Percentiles rank a stretch among this genome's conserved stretches.
phyloP scores from a whole-genome alignment of 495 filamentous ascomycete species.

The Daldinia loculata region DNA sequence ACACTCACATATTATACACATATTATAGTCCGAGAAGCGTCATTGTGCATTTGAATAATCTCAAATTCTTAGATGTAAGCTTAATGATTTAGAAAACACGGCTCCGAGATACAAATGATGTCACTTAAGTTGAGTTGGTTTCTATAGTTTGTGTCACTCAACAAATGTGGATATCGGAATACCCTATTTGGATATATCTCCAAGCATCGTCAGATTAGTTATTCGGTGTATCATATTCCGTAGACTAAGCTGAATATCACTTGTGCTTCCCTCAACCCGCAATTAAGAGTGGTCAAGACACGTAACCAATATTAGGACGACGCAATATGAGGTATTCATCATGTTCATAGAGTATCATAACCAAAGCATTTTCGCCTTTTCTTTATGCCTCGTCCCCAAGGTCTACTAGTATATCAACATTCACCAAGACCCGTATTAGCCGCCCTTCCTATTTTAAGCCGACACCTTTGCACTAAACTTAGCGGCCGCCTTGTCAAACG shows the following conservation, averaged over 20 bases:
- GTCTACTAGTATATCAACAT: slow-evolving; percentile 28
- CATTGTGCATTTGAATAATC: slow-evolving; percentile 30
- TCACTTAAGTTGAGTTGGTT: slow-evolving; percentile 15
- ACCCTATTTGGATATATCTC: neutral
- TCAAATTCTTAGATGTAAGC: neutral
- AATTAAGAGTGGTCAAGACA: neutral
- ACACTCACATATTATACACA: neutral
- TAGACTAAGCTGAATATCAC: neutral
- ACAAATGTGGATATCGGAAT: neutral
- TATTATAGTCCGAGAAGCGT: slow-evolving; percentile 1
- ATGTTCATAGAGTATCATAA: slow-evolving; percentile 33
- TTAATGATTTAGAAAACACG: neutral
- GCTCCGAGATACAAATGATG: slow-evolving; percentile 20
- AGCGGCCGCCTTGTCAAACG: slow-evolving; percentile 80
- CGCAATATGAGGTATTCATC: slow-evolving; percentile 13
- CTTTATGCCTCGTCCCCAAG: slow-evolving; percentile 12
- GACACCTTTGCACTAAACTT: slow-evolving; percentile 80
- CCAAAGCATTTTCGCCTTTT: slow-evolving; percentile 18
- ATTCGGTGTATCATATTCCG: neutral
- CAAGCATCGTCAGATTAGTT: neutral
- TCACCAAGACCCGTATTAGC: neutral
- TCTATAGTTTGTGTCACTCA: neutral
- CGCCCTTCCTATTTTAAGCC: slow-evolving; percentile 51
- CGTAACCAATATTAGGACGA: neutral
- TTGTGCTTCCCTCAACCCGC: neutral